A percentile compares a stretch with the other conserved stretches of the same genome.
These are phyloP conservation scores for Ziziphus jujuba DNA, from an alignment of 306 rosid species.

Conservation along the genomic window DNA sequence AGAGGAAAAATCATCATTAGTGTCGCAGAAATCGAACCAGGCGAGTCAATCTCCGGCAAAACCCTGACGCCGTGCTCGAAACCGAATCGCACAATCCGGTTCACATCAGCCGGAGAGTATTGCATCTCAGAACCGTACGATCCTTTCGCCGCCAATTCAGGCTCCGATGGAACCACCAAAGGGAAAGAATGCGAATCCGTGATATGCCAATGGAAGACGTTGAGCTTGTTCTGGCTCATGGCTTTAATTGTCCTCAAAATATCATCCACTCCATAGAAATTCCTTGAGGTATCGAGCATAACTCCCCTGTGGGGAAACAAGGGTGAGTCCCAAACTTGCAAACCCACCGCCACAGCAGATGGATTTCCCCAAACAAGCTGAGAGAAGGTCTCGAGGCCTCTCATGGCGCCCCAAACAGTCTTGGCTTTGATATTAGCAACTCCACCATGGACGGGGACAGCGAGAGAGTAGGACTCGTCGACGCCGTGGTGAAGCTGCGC, in stretches of 20 bases:
- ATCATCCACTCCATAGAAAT: conserved; percentile 55
- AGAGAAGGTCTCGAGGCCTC: conserved; percentile 80
- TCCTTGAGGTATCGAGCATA: conserved; percentile 77
- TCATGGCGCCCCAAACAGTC: conserved; percentile 78
- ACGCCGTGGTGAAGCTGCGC: conserved; percentile 55
- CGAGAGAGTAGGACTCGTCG: conserved; percentile 71
- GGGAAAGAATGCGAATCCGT: conserved; percentile 91
- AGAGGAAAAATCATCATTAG: neutral
- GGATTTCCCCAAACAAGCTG: conserved; percentile 77
- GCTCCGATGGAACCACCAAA: conserved; percentile 66
- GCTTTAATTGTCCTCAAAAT: conserved; percentile 62
- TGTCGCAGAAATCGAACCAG: conserved; percentile 44
- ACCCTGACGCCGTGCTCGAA: conserved; percentile 80
- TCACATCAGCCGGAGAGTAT: conserved; percentile 60
- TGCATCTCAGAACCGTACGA: conserved; percentile 69
- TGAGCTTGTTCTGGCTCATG: conserved; percentile 78
- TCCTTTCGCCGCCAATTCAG: conserved; percentile 63
- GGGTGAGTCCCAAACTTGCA: conserved; percentile 57
- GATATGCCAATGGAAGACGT: conserved; percentile 87
- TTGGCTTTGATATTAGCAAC: conserved; percentile 36
- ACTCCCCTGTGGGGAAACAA: conserved; percentile 58
- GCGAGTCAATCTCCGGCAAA: conserved; percentile 82
- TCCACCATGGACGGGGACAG: conserved; percentile 31
- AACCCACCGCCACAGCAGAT: conserved; percentile 39
- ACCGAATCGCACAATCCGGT: conserved; percentile 56